Evolutionary conservation across 2,329 filamentous ascomycete species (phyloP).

Genomic region (Fusarium redolens): DNA sequence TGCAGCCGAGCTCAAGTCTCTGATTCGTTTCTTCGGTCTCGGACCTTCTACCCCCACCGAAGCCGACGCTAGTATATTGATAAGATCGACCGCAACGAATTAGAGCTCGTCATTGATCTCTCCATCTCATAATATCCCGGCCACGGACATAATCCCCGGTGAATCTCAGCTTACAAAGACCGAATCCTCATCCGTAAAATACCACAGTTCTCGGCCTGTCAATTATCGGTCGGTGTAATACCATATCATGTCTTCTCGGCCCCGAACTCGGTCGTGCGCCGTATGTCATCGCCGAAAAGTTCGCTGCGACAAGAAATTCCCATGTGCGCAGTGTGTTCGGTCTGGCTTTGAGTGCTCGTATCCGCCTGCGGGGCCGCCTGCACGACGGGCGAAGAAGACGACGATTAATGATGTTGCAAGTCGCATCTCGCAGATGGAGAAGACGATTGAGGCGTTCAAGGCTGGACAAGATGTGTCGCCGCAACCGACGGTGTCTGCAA

Average conservation of each 20-base stretch:
- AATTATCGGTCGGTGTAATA: neutral
- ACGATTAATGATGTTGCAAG: slow-evolving; percentile 51
- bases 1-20: neutral
- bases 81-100: neutral
- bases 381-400: slow-evolving; percentile 45
- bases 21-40: slow-evolving; percentile 24
- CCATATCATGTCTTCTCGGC: slow-evolving; percentile 20
- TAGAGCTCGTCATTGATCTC: neutral
- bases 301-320: slow-evolving; percentile 77
- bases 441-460: slow-evolving; percentile 37
- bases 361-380: slow-evolving; percentile 41
- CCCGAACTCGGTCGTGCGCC: slow-evolving; percentile 50
- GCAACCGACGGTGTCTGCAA: neutral
- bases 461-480: slow-evolving; percentile 1
- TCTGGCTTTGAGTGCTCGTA: slow-evolving; percentile 47
- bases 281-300: slow-evolving; percentile 68
- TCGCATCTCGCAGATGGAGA: slow-evolving; percentile 51
- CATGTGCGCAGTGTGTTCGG: slow-evolving; percentile 76
- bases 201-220: neutral
- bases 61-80: neutral
- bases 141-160: neutral
- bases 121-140: slow-evolving; percentile 8
- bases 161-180: neutral
- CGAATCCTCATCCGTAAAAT: neutral
- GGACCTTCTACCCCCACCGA: neutral